Evolutionary conservation across 2,329 filamentous ascomycete species (phyloP).

Genomic region (Lasiodiplodia sp.): DNA sequence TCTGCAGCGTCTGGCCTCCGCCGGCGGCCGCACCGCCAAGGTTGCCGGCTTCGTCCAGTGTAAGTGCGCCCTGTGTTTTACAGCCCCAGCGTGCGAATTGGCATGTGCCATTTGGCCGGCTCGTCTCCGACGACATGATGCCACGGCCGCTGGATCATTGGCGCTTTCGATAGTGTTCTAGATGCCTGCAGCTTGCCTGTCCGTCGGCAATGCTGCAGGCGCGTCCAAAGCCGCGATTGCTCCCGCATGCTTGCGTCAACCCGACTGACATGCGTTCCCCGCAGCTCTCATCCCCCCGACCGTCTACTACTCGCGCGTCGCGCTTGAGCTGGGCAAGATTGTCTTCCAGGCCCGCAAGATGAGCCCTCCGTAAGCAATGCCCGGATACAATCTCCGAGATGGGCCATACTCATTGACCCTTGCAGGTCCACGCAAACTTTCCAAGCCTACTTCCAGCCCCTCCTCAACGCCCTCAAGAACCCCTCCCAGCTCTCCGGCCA

Average conservation of each 20-base stretch:
- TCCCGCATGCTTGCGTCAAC: neutral
- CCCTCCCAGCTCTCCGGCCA: slow-evolving; percentile 62
- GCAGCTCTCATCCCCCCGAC: slow-evolving; percentile 84
- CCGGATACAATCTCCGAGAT: neutral
- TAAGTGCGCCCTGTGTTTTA: slow-evolving; percentile 59
- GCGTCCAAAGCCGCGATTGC: slow-evolving; percentile 6
- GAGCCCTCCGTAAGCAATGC: slow-evolving; percentile 83
- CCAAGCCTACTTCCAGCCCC: slow-evolving; percentile 83
- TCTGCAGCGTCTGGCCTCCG: slow-evolving; percentile 71
- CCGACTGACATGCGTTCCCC: slow-evolving; percentile 33
- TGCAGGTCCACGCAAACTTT: slow-evolving; percentile 78
- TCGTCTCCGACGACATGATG: neutral
- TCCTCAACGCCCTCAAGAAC: slow-evolving; percentile 75
- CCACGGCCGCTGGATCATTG: slow-evolving; percentile 5
- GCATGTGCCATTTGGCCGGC: neutral
- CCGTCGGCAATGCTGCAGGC: slow-evolving; percentile 7
- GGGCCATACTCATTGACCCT: slow-evolving; percentile 26
- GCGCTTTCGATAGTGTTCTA: slow-evolving; percentile 25
- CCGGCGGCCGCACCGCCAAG: slow-evolving; percentile 84
- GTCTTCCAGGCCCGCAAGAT: slow-evolving; percentile 90
- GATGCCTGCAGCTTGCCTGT: slow-evolving; percentile 22
- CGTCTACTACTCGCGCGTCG: slow-evolving; percentile 91
- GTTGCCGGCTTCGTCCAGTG: slow-evolving; percentile 83
- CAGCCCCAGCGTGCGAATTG: slow-evolving; percentile 5
- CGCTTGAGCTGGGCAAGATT: slow-evolving; percentile 84